These are phyloP conservation scores for Populus davidiana DNA, from an alignment of 345 rosid species.

Conservation along the genomic window DNA sequence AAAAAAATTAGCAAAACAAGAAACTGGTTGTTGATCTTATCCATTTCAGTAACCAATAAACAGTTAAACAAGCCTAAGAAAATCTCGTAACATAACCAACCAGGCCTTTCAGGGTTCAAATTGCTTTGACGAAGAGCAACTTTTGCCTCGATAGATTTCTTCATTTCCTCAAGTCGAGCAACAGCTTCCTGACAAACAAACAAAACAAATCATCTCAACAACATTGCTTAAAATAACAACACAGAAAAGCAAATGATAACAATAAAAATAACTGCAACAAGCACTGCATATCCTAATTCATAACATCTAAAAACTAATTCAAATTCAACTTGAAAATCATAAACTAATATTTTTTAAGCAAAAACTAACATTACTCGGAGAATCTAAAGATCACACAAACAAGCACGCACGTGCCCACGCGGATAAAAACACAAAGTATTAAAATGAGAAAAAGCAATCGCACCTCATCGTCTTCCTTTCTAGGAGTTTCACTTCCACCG, in stretches of 20 bases:
- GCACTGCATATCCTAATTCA: neutral
- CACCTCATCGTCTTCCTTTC: conserved; percentile 82
- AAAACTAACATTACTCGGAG: neutral
- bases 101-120: conserved; percentile 92
- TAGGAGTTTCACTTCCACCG: conserved; percentile 37
- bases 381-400: neutral
- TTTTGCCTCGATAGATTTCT: conserved; percentile 77
- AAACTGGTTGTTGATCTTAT: neutral
- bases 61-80: neutral
- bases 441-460: neutral
- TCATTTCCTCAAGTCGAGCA: conserved; percentile 87
- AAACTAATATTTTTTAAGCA: neutral
- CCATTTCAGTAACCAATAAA: neutral
- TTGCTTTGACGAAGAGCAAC: conserved; percentile 85
- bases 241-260: neutral
- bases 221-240: neutral
- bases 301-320: neutral
- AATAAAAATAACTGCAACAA: neutral
- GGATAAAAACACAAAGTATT: neutral
- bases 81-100: conserved; percentile 36
- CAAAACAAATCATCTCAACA: neutral
- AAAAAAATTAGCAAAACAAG: neutral
- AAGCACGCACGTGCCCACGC: neutral
- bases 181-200: conserved; percentile 56
- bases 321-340: neutral